Conservation (phyloP, 306 rosid genomes). For the Lathyrus sativus region DNA sequence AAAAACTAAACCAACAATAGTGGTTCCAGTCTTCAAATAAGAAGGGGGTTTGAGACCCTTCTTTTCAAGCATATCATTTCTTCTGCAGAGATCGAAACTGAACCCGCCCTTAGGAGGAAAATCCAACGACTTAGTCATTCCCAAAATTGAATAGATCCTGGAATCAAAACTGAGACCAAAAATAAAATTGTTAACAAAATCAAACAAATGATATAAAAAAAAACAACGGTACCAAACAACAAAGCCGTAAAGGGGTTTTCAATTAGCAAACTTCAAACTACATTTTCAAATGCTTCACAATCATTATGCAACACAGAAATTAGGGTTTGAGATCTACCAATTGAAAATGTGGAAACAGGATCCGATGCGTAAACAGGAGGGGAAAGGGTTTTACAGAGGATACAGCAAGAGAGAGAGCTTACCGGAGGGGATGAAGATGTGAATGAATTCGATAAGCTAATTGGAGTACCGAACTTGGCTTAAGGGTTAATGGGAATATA, state of each 20-base stretch:
- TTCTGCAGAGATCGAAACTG: conserved; percentile 84
- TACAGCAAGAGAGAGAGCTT: not conserved
- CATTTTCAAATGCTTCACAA: not conserved
- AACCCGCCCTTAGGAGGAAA: conserved; percentile 89
- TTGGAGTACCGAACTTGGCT: not conserved
- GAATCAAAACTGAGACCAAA: conserved; percentile 1
- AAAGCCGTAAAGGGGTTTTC: not conserved
- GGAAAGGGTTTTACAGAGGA: too few species aligned
- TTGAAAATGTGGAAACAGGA: too few species aligned
- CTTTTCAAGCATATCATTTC: conserved; percentile 79
- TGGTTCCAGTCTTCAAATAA: conserved; percentile 85
- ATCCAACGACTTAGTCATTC: conserved; percentile 62
- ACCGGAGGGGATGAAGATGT: not conserved
- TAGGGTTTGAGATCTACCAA: not conserved
- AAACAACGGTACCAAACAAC: not conserved
- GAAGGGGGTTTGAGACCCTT: conserved; percentile 65
- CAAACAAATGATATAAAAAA: not conserved
- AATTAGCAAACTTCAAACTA: conserved; percentile 1
- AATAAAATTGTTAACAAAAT: not conserved
- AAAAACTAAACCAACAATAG: conserved; percentile 83
- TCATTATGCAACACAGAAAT: too few species aligned
- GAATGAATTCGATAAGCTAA: not conserved
- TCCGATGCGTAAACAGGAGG: too few species aligned
- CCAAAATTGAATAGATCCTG: conserved; percentile 41
- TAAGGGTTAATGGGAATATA: not conserved